phyloP scores from a whole-genome alignment of 306 rosid species.

The Luffa acutangula region DNA sequence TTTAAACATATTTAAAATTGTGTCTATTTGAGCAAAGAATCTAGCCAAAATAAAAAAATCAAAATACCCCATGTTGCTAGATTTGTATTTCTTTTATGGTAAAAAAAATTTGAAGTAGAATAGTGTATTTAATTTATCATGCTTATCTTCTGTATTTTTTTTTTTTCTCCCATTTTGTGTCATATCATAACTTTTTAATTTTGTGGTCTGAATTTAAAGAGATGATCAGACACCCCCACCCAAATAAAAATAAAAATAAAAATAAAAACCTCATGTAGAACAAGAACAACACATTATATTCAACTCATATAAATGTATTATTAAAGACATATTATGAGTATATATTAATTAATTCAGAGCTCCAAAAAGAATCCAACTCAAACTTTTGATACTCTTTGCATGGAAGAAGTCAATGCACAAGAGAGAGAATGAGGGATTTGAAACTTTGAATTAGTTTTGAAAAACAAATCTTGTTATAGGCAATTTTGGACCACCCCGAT shows the following conservation, averaged over 20 bases:
- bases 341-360: background rate
- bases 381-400: background rate
- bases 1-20: background rate
- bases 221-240: background rate
- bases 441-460: background rate
- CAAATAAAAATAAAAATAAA: background rate
- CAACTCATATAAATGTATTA: background rate
- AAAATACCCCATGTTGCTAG: background rate
- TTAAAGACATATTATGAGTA: background rate
- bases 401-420: background rate
- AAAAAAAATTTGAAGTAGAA: background rate
- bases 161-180: background rate
- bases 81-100: background rate
- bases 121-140: background rate
- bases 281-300: background rate
- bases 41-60: background rate
- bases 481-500: too few species aligned
- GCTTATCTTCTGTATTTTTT: background rate
- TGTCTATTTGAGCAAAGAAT: background rate
- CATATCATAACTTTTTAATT: background rate
- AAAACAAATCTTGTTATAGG: too few species aligned
- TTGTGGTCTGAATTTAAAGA: constrained; percentile 7
- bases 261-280: background rate
- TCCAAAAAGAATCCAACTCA: background rate
- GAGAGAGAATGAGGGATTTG: background rate